Evolutionary conservation across 768 basidiomycete species (phyloP).

Genomic region (Pleurotus tuoliensis): DNA sequence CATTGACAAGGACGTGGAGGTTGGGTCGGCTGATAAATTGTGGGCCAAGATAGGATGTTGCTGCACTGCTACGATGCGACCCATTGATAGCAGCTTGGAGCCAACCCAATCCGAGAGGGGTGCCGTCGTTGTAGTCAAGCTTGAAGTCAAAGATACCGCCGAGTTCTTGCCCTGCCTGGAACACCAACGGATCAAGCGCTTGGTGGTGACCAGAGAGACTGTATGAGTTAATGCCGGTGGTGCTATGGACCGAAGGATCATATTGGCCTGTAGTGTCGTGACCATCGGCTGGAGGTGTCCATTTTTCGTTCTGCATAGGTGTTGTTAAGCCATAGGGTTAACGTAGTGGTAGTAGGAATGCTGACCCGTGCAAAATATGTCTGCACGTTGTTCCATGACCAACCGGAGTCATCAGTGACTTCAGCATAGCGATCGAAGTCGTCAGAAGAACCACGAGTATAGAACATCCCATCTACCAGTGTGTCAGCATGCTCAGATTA

Average conservation of each 20-base stretch:
- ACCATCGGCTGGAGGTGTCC: slow-evolving; percentile 20
- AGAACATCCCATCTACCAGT: slow-evolving; percentile 15
- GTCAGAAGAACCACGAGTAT: slow-evolving; percentile 18
- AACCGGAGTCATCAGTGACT: slow-evolving; percentile 22
- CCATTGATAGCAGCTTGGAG: slow-evolving; percentile 13
- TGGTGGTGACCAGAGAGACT: slow-evolving; percentile 18
- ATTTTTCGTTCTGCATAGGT: slow-evolving; percentile 22
- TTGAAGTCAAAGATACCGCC: slow-evolving; percentile 21
- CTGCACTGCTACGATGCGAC: slow-evolving; percentile 18
- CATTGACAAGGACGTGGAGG: slow-evolving; percentile 19
- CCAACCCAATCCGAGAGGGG: slow-evolving; percentile 24
- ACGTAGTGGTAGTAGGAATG: neutral
- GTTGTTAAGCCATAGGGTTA: no score
- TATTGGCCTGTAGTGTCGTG: slow-evolving; percentile 25
- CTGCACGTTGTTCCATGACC: slow-evolving; percentile 24
- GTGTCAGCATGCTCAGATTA: slow-evolving; percentile 7
- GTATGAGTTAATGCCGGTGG: slow-evolving; percentile 19
- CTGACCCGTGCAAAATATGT: slow-evolving; percentile 21
- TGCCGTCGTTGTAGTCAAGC: slow-evolving; percentile 27
- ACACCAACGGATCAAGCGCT: slow-evolving; percentile 16
- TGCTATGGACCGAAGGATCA: slow-evolving; percentile 23
- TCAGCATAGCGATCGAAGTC: slow-evolving; percentile 16
- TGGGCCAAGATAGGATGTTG: slow-evolving; percentile 21
- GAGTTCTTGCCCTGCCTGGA: slow-evolving; percentile 19
- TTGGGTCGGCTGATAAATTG: slow-evolving; percentile 20